A percentile compares a stretch with the other conserved stretches of the same genome.
Evolutionary conservation across 805 yeast species (phyloP).

Genomic region (Torulaspora indica): DNA sequence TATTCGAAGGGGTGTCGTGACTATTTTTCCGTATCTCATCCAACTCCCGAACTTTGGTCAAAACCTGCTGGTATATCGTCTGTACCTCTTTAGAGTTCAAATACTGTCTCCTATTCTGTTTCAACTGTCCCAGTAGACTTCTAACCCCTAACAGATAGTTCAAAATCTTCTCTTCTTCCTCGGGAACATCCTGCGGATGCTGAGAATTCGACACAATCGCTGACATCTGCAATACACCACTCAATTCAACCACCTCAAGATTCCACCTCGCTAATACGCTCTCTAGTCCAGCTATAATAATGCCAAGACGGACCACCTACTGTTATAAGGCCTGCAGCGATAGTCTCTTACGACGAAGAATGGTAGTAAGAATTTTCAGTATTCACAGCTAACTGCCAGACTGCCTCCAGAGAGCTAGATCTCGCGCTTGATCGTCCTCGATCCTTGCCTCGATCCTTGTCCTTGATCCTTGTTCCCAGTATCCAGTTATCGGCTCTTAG

Average conservation of each 20-base stretch:
- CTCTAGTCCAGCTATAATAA: too few species aligned
- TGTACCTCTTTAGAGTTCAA: conserved; percentile 67
- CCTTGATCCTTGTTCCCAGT: not conserved
- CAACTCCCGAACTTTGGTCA: conserved; percentile 50
- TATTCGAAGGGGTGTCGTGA: conserved; percentile 15
- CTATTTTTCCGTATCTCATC: conserved; percentile 48
- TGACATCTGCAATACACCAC: conserved; percentile 1
- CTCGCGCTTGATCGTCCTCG: not conserved
- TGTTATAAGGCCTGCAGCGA: not conserved
- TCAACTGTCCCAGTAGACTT: conserved; percentile 42
- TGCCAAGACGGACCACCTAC: not conserved
- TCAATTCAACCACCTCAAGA: too few species aligned
- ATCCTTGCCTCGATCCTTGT: not conserved
- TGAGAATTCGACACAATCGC: conserved; percentile 9
- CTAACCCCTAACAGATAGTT: conserved; percentile 42
- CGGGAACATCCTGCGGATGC: conserved; percentile 37
- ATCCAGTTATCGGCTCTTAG: not conserved
- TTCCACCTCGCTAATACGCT: too few species aligned
- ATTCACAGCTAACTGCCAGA: not conserved
- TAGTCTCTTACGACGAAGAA: conserved; percentile 5
- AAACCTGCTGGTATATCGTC: conserved; percentile 52
- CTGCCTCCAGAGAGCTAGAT: not conserved
- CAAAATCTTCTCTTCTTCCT: conserved; percentile 38
- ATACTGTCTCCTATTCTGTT: conserved; percentile 60
- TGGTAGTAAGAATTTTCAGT: not conserved